Base-by-base conservation (phyloP, 768 basidiomycete genomes). In the Termitomyces sp. region DNA sequence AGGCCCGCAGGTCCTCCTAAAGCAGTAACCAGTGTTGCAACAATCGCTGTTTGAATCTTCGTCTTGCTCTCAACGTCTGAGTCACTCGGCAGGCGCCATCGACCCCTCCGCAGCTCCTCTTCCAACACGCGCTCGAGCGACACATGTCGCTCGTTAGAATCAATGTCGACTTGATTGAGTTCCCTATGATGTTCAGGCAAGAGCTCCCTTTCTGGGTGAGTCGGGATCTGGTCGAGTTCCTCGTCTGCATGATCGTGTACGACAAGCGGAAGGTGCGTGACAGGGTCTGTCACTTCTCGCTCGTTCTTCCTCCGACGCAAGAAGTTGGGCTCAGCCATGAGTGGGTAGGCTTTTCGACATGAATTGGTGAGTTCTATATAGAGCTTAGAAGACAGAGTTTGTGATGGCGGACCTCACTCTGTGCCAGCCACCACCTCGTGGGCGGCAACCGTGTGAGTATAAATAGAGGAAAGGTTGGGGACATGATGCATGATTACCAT, bases 231-330 rank as follows among this genome's bases (percentile, higher is more conserved):
- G 55, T 76, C 69, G 16, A 78, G 72, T 58, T 78, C 75, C 31
- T 69, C 63, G 6, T 67, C 51, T 58, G 69, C 69, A 36, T 67
- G 63, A 63, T 78, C 74, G 58, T 76, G 75, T 15, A 78, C 69
- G 12, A 63, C 62, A 6, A 77, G 57, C 7, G 69, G 71, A 2
- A 72, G 66, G 57, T 77, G 75, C 20, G 77, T 78, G 42, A 78
- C 67, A 18, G 77, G 77, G 60, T 78, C 77, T 0, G 71, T 73
- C 16, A 78, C 76, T 55, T 66, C 55, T 13, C 69, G 67, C 44
- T 68, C 65, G 55, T 66, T 76, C 6, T 27, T 56, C 16, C 56
- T 60, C 11, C 30, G 42, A 33, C 48, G 39, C 50, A 36, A 33
- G 20, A 41, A 13, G 4, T n/a, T 54, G 18, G 52, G 39, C 39